Base-by-base conservation (phyloP, 225 moss, liverwort and hornwort genomes). In the Physcomitrellopsis africana region DNA sequence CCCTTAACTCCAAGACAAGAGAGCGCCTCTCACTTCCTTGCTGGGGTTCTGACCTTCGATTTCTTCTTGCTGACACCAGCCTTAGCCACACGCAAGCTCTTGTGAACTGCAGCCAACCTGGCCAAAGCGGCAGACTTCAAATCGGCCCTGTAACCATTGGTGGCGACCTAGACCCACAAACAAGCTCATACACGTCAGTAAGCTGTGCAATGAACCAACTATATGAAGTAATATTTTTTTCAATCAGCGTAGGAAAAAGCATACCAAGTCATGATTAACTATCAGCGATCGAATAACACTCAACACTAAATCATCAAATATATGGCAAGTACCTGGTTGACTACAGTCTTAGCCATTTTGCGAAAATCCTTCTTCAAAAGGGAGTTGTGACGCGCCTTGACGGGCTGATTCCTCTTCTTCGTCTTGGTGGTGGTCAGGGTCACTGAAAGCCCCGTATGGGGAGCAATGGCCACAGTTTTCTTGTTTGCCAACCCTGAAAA, bases 401-500 rank as follows among this genome's bases (percentile, higher is more conserved):
- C 65, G 17, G 88, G 88, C 74, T 81, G 75, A 62, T 77, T 72
- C 7, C 48, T 48, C 84, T 84, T 91, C 84, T 86, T 86, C 9
- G 86, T 86, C 86, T 91, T 91, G 2, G 91, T 84, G 59, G 91
- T 91, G 10, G 78, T 63, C 76, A 91, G 19, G 20, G 60, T 46
- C 10, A 91, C 88, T 11, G 73, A 68, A 0, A 91, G 84, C 4
- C 70, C 88, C 73, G 86, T 86, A 15, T 83, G 77, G 2, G 81
- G 73, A 8, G 80, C 44, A 49, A 91, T 80, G 11, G 86, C 80
- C 9, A 88, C 78, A 14, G 88, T 88, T 81, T 92, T 94, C 87
- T 86, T 92, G 79, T 92, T 94, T 18, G 92, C 94, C 86, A 94
- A 77, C 54, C 91, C 92, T 92, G 15, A 11, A 11, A 49, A 15